These are phyloP conservation scores for Rhynchosporium agropyri DNA, from an alignment of 2,329 filamentous ascomycete genomes.

Conservation along the genomic window DNA sequence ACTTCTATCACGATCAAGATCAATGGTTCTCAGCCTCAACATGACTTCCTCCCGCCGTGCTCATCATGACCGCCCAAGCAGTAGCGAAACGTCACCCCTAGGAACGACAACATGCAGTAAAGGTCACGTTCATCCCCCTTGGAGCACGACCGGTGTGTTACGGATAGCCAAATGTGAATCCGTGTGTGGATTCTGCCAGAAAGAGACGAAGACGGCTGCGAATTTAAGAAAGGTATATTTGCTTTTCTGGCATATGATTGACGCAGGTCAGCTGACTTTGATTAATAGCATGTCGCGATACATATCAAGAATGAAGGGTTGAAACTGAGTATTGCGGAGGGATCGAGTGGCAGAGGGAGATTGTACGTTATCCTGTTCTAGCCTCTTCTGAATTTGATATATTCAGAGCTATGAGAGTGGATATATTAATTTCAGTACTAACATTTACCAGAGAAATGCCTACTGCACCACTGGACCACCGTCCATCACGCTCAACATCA, in stretches of 20 bases:
- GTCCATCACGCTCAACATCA: constrained; percentile 21
- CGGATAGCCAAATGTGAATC: constrained; percentile 39
- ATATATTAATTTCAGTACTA: constrained; percentile 3
- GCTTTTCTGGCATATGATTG: background rate
- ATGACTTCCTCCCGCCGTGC: constrained; percentile 17
- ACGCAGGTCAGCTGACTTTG: constrained; percentile 21
- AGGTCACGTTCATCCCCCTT: constrained; percentile 39
- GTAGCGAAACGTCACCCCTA: constrained; percentile 15
- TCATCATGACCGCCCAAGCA: constrained; percentile 2
- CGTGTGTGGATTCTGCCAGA: constrained; percentile 40
- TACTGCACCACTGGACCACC: constrained; percentile 20
- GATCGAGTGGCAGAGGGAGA: constrained; percentile 37
- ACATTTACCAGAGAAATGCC: constrained; percentile 31
- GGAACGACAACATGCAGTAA: constrained; percentile 37
- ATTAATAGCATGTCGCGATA: constrained; percentile 38
- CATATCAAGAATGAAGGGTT: constrained; percentile 40
- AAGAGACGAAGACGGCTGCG: constrained; percentile 40
- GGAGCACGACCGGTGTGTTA: constrained; percentile 37
- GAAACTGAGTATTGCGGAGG: constrained; percentile 37
- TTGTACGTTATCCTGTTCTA: constrained; percentile 30
- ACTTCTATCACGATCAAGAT: background rate
- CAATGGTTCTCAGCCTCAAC: constrained; percentile 14
- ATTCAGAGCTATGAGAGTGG: background rate
- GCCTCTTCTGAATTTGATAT: background rate
- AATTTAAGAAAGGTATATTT: constrained; percentile 38